Percentiles rank a stretch among this genome's conserved stretches.
phyloP scores from a whole-genome alignment of 306 rosid genomes.

The Begonia fuchsioides region DNA sequence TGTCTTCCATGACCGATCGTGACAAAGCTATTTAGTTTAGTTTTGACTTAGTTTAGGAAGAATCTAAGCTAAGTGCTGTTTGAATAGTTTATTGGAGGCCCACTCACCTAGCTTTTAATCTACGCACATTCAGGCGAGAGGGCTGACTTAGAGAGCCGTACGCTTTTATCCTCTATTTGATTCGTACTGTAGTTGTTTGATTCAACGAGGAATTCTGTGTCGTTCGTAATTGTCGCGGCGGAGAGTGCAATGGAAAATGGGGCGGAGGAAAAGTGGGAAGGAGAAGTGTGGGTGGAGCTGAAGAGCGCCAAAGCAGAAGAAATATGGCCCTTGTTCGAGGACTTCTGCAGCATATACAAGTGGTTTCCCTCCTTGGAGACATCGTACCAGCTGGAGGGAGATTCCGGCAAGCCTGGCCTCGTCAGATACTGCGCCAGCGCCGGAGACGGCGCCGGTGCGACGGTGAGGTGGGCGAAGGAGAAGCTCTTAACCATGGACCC shows the following conservation, averaged over 20 bases:
- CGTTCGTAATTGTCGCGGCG: too few species aligned
- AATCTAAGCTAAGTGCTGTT: too few species aligned
- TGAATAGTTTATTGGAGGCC: too few species aligned
- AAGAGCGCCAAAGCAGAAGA: background rate
- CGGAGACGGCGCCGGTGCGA: background rate
- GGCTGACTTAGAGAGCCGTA: too few species aligned
- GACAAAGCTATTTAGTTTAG: too few species aligned
- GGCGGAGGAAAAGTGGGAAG: constrained; percentile 26
- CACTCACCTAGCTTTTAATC: too few species aligned
- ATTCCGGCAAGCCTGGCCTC: constrained; percentile 33
- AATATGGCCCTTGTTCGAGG: constrained; percentile 24
- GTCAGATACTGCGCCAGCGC: constrained; percentile 26
- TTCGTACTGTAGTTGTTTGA: too few species aligned
- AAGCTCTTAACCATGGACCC: constrained; percentile 31
- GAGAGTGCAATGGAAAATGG: constrained; percentile 9
- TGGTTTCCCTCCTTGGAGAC: constrained; percentile 23
- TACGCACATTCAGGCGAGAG: too few species aligned
- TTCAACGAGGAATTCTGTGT: too few species aligned
- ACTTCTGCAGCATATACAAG: constrained; percentile 39
- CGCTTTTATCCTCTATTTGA: too few species aligned
- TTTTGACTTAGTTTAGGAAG: too few species aligned
- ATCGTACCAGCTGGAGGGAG: constrained; percentile 22
- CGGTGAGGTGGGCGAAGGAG: constrained; percentile 28
- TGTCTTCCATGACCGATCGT: too few species aligned
- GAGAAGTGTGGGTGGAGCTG: constrained; percentile 13